These are phyloP conservation scores for Annulohypoxylon moriforme DNA, from an alignment of 495 filamentous ascomycete genomes.

Conservation along the genomic window DNA sequence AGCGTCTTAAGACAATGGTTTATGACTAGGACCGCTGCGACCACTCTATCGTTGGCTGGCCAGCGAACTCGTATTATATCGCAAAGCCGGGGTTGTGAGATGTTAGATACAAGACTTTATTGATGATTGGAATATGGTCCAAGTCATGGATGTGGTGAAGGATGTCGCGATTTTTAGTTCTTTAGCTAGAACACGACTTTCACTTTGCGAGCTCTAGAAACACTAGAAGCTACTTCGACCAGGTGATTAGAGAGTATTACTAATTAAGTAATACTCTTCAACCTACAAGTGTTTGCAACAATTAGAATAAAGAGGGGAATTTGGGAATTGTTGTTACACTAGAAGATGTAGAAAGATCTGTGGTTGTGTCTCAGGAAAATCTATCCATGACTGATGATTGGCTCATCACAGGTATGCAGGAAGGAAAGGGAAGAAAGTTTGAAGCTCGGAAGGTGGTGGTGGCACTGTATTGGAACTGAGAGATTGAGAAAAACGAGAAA, in stretches of 20 bases:
- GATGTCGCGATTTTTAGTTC: neutral
- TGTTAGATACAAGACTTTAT: slow-evolving; percentile 4
- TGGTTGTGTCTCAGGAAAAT: slow-evolving; percentile 31
- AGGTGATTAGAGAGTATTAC: slow-evolving; percentile 11
- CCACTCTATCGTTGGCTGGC: slow-evolving; percentile 15
- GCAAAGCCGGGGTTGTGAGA: neutral
- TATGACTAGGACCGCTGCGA: slow-evolving; percentile 36
- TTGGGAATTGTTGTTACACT: slow-evolving; percentile 20
- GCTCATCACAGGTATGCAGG: neutral
- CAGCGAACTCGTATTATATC: slow-evolving; percentile 25
- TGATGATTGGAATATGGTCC: neutral
- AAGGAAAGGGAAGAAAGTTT: slow-evolving; percentile 4
- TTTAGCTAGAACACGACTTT: slow-evolving; percentile 10
- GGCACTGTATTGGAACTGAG: neutral
- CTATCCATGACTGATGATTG: slow-evolving; percentile 13
- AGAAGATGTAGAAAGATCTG: slow-evolving; percentile 14
- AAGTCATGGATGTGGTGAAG: slow-evolving; percentile 12
- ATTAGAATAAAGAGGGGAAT: neutral
- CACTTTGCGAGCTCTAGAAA: neutral
- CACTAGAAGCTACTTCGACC: slow-evolving; percentile 8
- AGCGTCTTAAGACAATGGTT: slow-evolving; percentile 37
- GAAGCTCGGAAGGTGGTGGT: neutral
- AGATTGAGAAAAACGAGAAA: neutral
- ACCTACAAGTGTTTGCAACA: slow-evolving; percentile 14
- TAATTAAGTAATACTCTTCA: neutral